Conservation (phyloP, 164 flowering plant genomes). For the Vitis vinifera region ASM3070453v1 NC_081822.1:8072501-8073000, state of each 20-base stretch:
- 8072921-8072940: constrained; percentile 40
- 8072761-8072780: background rate
- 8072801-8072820: background rate
- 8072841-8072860: constrained; percentile 2
- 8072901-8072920: constrained; percentile 60
- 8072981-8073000: constrained; percentile 49
- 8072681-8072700: background rate
- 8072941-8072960: constrained; percentile 24
- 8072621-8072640: background rate
- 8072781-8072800: background rate
- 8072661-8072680: no score
- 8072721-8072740: background rate
- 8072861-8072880: constrained; percentile 75
- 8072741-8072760: background rate
- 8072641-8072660: no score
- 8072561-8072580: background rate
- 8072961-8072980: constrained; percentile 48
- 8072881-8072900: constrained; percentile 66
- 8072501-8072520: background rate
- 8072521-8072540: background rate
- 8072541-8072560: background rate
- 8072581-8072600: background rate
- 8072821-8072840: background rate
- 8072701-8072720: background rate
- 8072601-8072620: background rate